A percentile compares a stretch with the other conserved stretches of the same genome.
Conservation (phyloP, 148 eudicot genomes). For the Diospyros lotus region DNA sequence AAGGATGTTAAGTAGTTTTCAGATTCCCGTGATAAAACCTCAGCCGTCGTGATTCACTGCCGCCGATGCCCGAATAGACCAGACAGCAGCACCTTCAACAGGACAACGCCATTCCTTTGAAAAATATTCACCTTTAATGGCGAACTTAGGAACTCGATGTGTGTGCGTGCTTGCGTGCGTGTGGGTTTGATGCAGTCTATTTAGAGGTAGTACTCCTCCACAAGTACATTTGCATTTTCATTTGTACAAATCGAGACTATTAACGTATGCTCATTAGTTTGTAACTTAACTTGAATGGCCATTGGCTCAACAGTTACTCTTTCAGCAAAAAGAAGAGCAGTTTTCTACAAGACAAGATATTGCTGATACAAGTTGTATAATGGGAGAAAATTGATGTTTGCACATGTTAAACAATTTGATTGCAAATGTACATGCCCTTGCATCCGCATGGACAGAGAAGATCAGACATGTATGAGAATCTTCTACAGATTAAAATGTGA, state of each 20-base stretch:
- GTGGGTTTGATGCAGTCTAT: too few relatives aligned
- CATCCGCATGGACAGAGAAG: neutral
- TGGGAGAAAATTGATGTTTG: neutral
- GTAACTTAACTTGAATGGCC: neutral
- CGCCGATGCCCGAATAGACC: too few relatives aligned
- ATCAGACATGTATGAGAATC: neutral
- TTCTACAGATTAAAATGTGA: conserved; percentile 3
- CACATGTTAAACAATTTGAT: neutral
- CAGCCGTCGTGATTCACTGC: too few relatives aligned
- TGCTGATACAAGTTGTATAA: neutral
- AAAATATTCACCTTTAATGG: neutral
- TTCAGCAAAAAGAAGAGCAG: neutral
- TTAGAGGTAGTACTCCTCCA: too few relatives aligned
- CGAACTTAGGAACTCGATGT: neutral
- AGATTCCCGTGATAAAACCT: neutral
- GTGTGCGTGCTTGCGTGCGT: too few relatives aligned
- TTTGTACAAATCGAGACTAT: neutral
- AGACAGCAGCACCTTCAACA: neutral
- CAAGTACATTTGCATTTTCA: neutral
- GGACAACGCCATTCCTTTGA: neutral
- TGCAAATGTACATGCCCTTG: neutral
- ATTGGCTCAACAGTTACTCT: neutral
- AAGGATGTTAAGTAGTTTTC: neutral
- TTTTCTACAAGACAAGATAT: neutral
- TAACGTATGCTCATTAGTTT: neutral